Percentiles rank a stretch among this genome's conserved stretches.
Conservation (phyloP, 164 flowering plant species). For the Pachysandra terminalis region DNA sequence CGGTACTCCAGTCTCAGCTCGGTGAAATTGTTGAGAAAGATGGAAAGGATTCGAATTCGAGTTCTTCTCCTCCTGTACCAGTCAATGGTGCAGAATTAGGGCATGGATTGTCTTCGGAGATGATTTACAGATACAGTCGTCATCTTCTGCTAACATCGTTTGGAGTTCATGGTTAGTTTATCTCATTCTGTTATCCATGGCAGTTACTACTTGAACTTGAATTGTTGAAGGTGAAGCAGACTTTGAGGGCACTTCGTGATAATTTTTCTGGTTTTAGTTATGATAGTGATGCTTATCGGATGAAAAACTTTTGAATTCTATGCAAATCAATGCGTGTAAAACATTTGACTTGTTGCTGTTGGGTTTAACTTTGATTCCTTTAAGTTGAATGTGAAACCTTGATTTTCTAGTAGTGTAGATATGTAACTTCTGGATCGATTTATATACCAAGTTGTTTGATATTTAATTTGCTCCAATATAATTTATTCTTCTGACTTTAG, state of each 20-base stretch:
- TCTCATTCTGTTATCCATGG: background rate
- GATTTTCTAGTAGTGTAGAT: too few relatives aligned
- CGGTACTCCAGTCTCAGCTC: slow-evolving; percentile 56
- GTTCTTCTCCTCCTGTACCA: slow-evolving; percentile 18
- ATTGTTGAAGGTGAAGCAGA: background rate
- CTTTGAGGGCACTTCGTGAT: too few relatives aligned
- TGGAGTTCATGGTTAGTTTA: slow-evolving; percentile 64
- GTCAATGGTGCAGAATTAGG: background rate
- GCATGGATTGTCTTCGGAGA: slow-evolving; percentile 45
- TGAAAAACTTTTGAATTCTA: too few relatives aligned
- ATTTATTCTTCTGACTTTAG: background rate
- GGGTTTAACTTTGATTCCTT: too few relatives aligned
- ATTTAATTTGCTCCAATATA: too few relatives aligned
- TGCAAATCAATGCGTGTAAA: too few relatives aligned
- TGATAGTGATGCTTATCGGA: too few relatives aligned
- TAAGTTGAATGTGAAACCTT: too few relatives aligned
- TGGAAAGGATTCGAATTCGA: slow-evolving; percentile 12
- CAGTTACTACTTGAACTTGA: background rate
- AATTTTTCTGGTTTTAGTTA: too few relatives aligned
- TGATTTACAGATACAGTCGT: slow-evolving; percentile 81
- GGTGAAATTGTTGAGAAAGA: slow-evolving; percentile 12
- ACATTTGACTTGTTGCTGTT: too few relatives aligned
- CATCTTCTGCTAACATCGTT: slow-evolving; percentile 83
- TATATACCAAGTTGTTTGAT: too few relatives aligned
- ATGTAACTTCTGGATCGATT: background rate